phyloP scores from a whole-genome alignment of 257 asterid genomes.

The Ajuga chamaepitys region DNA sequence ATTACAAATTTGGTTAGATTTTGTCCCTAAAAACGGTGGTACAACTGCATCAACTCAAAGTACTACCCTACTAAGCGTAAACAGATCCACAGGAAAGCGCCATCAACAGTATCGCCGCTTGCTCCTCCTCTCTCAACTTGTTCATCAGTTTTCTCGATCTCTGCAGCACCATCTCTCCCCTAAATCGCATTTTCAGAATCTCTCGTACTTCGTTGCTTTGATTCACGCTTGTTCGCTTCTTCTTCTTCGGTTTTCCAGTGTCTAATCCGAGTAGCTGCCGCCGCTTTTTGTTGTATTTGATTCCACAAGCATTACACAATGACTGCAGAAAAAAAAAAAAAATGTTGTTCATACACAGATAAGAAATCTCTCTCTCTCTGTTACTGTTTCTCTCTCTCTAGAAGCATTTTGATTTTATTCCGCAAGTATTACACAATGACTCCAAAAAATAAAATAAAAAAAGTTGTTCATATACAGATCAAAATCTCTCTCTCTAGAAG shows the following conservation, averaged over 20 bases:
- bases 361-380: neutral
- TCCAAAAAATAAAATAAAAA: conserved; percentile 12
- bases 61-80: conserved; percentile 35
- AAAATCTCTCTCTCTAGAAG: neutral
- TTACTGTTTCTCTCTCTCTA: neutral
- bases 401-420: conserved; percentile 74
- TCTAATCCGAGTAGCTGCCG: conserved; percentile 63
- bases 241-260: conserved; percentile 26
- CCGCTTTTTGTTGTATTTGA: conserved; percentile 78
- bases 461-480: too few species aligned
- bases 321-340: conserved; percentile 33
- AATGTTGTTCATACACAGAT: too few species aligned
- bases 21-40: neutral
- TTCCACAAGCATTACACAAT: conserved; percentile 93
- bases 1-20: conserved; percentile 18
- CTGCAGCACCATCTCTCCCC: conserved; percentile 40
- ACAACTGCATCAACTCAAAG: conserved; percentile 10
- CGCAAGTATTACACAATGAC: conserved; percentile 95
- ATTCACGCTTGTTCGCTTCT: conserved; percentile 31
- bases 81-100: conserved; percentile 80
- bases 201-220: conserved; percentile 24
- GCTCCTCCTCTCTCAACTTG: conserved; percentile 73
- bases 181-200: conserved; percentile 50
- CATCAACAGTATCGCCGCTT: conserved; percentile 80
- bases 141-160: conserved; percentile 50